Evolutionary conservation across 1,284 basidiomycete genomes (phyloP).

Genomic region (Ustilago lituana): DNA sequence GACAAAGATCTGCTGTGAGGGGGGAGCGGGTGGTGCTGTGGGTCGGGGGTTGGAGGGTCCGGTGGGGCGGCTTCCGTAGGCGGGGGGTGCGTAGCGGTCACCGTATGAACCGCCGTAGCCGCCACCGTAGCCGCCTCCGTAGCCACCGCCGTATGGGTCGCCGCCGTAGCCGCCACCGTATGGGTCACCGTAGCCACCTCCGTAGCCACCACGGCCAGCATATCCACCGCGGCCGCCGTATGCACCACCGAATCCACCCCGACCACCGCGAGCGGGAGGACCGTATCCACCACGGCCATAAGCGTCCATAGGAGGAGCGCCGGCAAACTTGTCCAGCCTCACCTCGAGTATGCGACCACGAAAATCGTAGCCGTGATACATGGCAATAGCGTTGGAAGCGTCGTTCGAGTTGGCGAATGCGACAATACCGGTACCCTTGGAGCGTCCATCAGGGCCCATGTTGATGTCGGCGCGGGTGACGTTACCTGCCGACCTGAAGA

Average conservation of each 20-base stretch:
- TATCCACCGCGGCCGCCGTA: constrained; percentile 75
- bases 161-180: constrained; percentile 19
- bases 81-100: constrained; percentile 20
- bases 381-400: constrained; percentile 79
- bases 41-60: constrained; percentile 20
- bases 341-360: constrained; percentile 58
- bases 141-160: constrained; percentile 25
- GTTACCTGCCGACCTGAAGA: constrained; percentile 92
- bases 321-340: constrained; percentile 80
- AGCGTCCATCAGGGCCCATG: constrained; percentile 86
- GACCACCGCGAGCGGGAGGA: constrained; percentile 69
- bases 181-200: constrained; percentile 68
- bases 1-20: constrained; percentile 95
- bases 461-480: constrained; percentile 94
- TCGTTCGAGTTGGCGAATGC: constrained; percentile 91
- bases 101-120: constrained; percentile 34
- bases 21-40: constrained; percentile 72
- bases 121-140: constrained; percentile 22
- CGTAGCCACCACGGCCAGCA: constrained; percentile 69
- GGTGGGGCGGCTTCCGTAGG: constrained; percentile 18
- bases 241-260: constrained; percentile 72
- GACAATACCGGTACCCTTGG: constrained; percentile 86
- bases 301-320: constrained; percentile 66
- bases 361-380: constrained; percentile 62
- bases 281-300: constrained; percentile 71